Evolutionary conservation across 495 filamentous ascomycete genomes (phyloP).

Genomic region (Niebla homalea): DNA sequence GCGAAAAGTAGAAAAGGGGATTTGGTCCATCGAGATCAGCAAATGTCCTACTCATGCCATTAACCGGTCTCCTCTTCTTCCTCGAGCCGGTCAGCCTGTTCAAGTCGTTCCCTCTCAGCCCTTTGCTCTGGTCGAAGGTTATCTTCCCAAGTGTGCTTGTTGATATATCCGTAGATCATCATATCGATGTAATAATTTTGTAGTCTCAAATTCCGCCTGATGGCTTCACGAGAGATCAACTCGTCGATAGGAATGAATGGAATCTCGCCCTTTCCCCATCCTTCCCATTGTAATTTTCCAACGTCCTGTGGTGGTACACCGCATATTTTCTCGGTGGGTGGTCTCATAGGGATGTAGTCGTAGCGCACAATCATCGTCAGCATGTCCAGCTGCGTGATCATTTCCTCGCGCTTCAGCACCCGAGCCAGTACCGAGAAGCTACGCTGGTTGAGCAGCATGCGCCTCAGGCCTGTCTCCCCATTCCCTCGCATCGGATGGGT

Average conservation of each 20-base stretch:
- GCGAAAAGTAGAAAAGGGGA: too few relatives aligned
- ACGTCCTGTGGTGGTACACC: conserved; percentile 37
- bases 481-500: conserved; percentile 34
- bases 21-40: too few relatives aligned
- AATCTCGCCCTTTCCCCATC: conserved; percentile 30
- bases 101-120: neutral
- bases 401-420: conserved; percentile 31
- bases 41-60: too few relatives aligned
- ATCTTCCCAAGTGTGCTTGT: conserved; percentile 28
- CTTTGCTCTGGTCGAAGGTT: conserved; percentile 11
- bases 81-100: neutral
- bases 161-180: conserved; percentile 42
- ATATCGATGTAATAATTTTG: conserved; percentile 30
- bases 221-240: conserved; percentile 36
- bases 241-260: conserved; percentile 43
- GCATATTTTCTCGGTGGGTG: conserved; percentile 18
- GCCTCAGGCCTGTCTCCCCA: conserved; percentile 27
- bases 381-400: conserved; percentile 28
- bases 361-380: conserved; percentile 31
- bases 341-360: conserved; percentile 14
- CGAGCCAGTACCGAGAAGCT: conserved; percentile 35
- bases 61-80: neutral
- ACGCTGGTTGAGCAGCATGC: conserved; percentile 47
- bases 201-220: conserved; percentile 32
- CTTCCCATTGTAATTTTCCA: conserved; percentile 36